Percentiles rank a stretch among this genome's conserved stretches.
These are phyloP conservation scores for Macrolepiota dolichaula DNA, from an alignment of 768 basidiomycete species.

Conservation along the genomic window DNA sequence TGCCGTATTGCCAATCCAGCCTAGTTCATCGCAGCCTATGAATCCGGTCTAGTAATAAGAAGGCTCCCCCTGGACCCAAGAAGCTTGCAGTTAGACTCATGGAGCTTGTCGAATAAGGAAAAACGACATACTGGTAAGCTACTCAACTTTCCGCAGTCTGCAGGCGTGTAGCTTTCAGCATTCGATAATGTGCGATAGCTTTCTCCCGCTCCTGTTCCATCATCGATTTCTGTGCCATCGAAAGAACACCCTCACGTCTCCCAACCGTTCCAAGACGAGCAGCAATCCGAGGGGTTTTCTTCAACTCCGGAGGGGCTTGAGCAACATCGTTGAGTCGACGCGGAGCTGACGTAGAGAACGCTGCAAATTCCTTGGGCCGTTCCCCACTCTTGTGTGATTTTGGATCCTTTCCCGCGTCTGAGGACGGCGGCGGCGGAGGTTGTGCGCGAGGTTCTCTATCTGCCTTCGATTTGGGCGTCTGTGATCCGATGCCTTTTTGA, in stretches of 20 bases:
- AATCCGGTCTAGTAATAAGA: background rate
- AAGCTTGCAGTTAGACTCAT: background rate
- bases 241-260: slow-evolving; percentile 48
- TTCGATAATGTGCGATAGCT: slow-evolving; percentile 63
- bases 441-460: slow-evolving; percentile 14
- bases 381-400: slow-evolving; percentile 23
- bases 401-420: slow-evolving; percentile 9
- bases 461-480: slow-evolving; percentile 15
- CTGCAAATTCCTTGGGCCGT: slow-evolving; percentile 47
- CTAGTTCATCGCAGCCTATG: background rate
- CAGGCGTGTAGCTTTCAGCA: slow-evolving; percentile 54
- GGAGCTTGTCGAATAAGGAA: background rate
- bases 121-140: background rate
- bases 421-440: slow-evolving; percentile 13
- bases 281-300: slow-evolving; percentile 46
- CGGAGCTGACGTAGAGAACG: slow-evolving; percentile 49
- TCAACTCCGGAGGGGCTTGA: slow-evolving; percentile 63
- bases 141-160: slow-evolving; percentile 7
- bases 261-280: slow-evolving; percentile 15
- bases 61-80: background rate
- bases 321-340: slow-evolving; percentile 70
- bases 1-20: background rate
- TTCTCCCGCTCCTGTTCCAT: slow-evolving; percentile 75
- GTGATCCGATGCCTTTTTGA: slow-evolving; percentile 12
- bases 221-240: slow-evolving; percentile 74